A percentile compares a stretch with the other conserved stretches of the same genome.
These are phyloP conservation scores for Paramyrothecium roridum DNA, from an alignment of 2,329 filamentous ascomycete genomes.

Conservation along the genomic window DNA sequence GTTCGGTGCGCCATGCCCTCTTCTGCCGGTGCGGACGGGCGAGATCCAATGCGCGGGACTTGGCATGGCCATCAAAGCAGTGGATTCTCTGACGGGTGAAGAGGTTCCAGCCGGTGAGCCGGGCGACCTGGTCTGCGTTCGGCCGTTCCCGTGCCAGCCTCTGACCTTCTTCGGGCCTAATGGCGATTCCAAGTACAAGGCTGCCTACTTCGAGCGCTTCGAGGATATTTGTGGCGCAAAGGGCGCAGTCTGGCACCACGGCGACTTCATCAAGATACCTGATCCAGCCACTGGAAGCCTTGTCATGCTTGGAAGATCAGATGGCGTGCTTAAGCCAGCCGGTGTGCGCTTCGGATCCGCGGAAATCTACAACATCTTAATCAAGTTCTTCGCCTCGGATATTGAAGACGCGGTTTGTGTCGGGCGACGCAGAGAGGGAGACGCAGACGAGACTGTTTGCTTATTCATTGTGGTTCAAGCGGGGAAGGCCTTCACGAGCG, in stretches of 20 bases:
- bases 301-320: slow-evolving; percentile 87
- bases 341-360: slow-evolving; percentile 91
- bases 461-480: slow-evolving; percentile 79
- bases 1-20: slow-evolving; percentile 80
- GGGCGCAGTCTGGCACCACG: slow-evolving; percentile 79
- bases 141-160: slow-evolving; percentile 87
- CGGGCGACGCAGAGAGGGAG: slow-evolving; percentile 67
- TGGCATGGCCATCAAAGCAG: slow-evolving; percentile 70
- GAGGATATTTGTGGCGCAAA: slow-evolving; percentile 34
- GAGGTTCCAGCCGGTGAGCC: slow-evolving; percentile 60
- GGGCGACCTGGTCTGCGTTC: slow-evolving; percentile 83
- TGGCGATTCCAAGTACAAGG: slow-evolving; percentile 69
- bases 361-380: slow-evolving; percentile 94
- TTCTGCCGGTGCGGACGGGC: slow-evolving; percentile 68
- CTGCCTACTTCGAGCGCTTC: slow-evolving; percentile 87
- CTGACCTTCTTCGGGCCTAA: slow-evolving; percentile 77
- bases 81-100: slow-evolving; percentile 55
- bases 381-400: slow-evolving; percentile 74
- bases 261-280: slow-evolving; percentile 74
- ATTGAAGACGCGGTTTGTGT: slow-evolving; percentile 87
- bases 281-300: slow-evolving; percentile 72
- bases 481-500: slow-evolving; percentile 52
- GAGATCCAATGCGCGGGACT: slow-evolving; percentile 77
- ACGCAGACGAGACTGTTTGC: slow-evolving; percentile 82
- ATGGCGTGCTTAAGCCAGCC: slow-evolving; percentile 88